A percentile compares a stretch with the other conserved stretches of the same genome.
phyloP scores from a whole-genome alignment of 345 rosid genomes.

The Salix udensis region DNA sequence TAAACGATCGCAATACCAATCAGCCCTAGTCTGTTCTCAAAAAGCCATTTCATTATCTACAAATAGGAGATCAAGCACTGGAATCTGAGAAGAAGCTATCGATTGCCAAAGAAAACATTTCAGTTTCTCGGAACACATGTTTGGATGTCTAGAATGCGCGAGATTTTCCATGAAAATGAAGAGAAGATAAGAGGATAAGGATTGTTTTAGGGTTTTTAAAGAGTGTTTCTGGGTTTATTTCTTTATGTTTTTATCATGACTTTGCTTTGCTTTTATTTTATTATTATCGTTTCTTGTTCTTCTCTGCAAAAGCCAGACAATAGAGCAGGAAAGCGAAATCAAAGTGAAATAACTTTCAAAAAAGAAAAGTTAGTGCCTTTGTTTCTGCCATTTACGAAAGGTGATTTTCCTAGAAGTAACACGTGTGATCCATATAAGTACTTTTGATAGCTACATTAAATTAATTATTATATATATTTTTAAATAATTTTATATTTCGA shows the following conservation, averaged over 20 bases:
- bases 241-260: too few species aligned
- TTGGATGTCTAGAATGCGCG: conserved; percentile 49
- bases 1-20: too few species aligned
- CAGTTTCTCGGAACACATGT: conserved; percentile 38
- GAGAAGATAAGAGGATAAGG: background rate
- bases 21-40: too few species aligned
- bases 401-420: too few species aligned
- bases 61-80: conserved; percentile 77
- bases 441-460: too few species aligned
- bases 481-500: too few species aligned
- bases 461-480: too few species aligned
- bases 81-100: conserved; percentile 47
- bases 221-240: too few species aligned
- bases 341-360: background rate
- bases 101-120: background rate
- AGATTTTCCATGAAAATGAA: conserved; percentile 54
- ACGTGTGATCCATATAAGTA: too few species aligned
- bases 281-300: background rate
- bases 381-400: too few species aligned
- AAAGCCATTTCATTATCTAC: conserved; percentile 27
- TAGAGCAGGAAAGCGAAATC: background rate
- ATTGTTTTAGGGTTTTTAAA: conserved; percentile 22
- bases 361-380: background rate
- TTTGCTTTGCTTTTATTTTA: background rate
- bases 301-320: background rate